Conservation (phyloP, 1,284 basidiomycete genomes). For the Ganoderma sinense region DNA sequence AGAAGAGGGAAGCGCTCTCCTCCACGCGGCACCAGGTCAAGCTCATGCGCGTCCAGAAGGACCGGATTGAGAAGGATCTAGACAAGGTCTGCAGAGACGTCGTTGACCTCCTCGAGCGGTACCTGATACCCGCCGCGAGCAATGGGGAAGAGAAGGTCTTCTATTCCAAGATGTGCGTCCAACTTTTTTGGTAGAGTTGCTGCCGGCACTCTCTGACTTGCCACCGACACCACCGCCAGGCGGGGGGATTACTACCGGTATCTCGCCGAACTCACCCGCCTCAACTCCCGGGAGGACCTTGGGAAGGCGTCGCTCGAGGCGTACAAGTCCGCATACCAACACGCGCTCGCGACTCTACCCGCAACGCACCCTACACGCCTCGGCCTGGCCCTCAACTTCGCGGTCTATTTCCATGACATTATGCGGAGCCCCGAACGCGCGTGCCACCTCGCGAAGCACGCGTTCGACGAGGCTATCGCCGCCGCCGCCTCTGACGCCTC, state of each 20-base stretch:
- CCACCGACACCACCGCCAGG: slow-evolving; percentile 45
- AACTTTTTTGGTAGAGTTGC: not conserved
- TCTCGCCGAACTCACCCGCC: slow-evolving; percentile 64
- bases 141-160: slow-evolving; percentile 73
- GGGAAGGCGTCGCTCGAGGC: slow-evolving; percentile 65
- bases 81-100: slow-evolving; percentile 65
- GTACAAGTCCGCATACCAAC: slow-evolving; percentile 73
- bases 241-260: slow-evolving; percentile 78
- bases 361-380: slow-evolving; percentile 78
- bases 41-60: slow-evolving; percentile 60
- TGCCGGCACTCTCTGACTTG: not conserved
- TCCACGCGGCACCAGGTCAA: slow-evolving; percentile 47
- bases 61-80: slow-evolving; percentile 64
- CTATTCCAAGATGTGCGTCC: slow-evolving; percentile 69
- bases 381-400: slow-evolving; percentile 95
- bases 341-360: slow-evolving; percentile 63
- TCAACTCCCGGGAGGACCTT: slow-evolving; percentile 53
- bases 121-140: slow-evolving; percentile 61
- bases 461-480: slow-evolving; percentile 72
- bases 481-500: slow-evolving; percentile 48
- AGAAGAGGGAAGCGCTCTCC: slow-evolving; percentile 54
- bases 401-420: slow-evolving; percentile 97
- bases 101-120: slow-evolving; percentile 58
- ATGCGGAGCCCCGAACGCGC: slow-evolving; percentile 91
- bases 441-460: slow-evolving; percentile 86